phyloP scores from a whole-genome alignment of 331 rosid genomes.

The Malus hybrid region DNA sequence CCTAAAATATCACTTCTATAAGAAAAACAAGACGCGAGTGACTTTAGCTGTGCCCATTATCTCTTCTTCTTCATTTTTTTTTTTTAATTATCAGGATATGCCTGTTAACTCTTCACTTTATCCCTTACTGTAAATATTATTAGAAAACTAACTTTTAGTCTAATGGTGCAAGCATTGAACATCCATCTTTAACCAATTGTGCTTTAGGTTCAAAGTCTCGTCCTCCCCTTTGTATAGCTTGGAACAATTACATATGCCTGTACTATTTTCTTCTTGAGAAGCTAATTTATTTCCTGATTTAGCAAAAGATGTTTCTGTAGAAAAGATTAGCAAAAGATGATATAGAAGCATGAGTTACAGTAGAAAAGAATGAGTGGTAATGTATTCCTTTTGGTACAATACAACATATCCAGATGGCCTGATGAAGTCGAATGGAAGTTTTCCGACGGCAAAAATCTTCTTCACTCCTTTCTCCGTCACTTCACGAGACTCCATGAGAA shows the following conservation, averaged over 20 bases:
- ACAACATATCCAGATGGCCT: not conserved
- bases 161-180: not conserved
- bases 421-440: not conserved
- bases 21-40: not conserved
- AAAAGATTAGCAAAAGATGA: not conserved
- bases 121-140: too few relatives aligned
- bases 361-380: not conserved
- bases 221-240: not conserved
- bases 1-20: too few relatives aligned
- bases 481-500: not conserved
- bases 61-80: rapidly evolving
- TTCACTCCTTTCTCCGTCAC: not conserved
- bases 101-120: too few relatives aligned
- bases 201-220: not conserved
- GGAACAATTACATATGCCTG: not conserved
- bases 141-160: too few relatives aligned
- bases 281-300: not conserved
- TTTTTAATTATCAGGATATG: too few relatives aligned
- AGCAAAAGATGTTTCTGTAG: not conserved
- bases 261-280: too few relatives aligned
- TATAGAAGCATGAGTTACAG: not conserved
- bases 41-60: too few relatives aligned
- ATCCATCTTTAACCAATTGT: not conserved
- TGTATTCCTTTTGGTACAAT: not conserved
- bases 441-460: not conserved